Evolutionary conservation across 306 rosid genomes (phyloP), one percentile per base, ranked within the genome.

Genomic region (Vigna trinervia): DNA sequence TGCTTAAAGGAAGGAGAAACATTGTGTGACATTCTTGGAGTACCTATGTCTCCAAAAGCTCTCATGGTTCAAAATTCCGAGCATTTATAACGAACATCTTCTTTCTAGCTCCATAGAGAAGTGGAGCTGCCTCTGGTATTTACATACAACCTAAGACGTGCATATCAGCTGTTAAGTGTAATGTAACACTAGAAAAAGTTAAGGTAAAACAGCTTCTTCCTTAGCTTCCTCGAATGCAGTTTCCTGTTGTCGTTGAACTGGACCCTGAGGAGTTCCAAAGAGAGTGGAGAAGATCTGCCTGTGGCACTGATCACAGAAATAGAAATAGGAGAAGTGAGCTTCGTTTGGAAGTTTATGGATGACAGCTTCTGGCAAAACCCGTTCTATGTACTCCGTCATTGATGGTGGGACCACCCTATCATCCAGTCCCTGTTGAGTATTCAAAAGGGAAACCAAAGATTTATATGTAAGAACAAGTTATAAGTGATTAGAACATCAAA

Each of bases 291-390:
- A 87, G 23, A 95, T 89, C 77, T 87, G 85, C 69, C 80, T 87
- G 7, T 92, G 98, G 75, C 97, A 95, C 62, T 90, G 92, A 56
- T 89, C 90, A 45, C 98, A 95, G 85, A 92, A 90, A 73, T 83
- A 89, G 84, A 89, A 87, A 87, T 86, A 92, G 39, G 97, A 92
- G 71, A 89, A 92, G 80, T 95, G 98, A 11, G 97, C 98, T 85
- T 92, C 98, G 14, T 86, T 92, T 73, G 91, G 94, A 81, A 95
- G 93, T 88, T 81, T 90, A 65, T 89, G 97, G 78, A 92, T 75
- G 15, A 76, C 61, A 22, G 95, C 90, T 67, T 83, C 97, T 1
- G 97, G 97, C 78, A 95, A 83, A 75, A 85, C 88, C 77, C 97
- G 88, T 50, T 73, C 84, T 66, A 92, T 74, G 39, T 86, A 86